Conservation (phyloP, 2,329 filamentous ascomycete genomes). For the Epichloe aotearoae region DNA sequence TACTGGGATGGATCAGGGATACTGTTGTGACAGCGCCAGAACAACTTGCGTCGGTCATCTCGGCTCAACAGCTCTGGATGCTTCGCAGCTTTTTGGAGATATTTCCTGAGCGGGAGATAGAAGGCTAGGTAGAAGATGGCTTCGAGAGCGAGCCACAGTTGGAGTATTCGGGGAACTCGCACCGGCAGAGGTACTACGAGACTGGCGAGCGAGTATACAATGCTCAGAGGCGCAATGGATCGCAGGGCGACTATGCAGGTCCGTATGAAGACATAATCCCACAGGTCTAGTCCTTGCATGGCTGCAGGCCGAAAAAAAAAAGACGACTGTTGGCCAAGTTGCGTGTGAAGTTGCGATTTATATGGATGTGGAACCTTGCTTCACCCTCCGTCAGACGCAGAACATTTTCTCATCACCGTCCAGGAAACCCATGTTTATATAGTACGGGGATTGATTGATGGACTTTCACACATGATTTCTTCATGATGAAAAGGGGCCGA, state of each 20-base stretch:
- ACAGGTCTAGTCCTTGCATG: background rate
- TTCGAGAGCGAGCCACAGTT: conserved; percentile 35
- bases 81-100: conserved; percentile 36
- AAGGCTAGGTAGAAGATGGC: conserved; percentile 38
- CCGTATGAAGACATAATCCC: conserved; percentile 26
- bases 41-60: conserved; percentile 34
- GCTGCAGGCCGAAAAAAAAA: too few species aligned
- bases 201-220: conserved; percentile 28
- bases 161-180: conserved; percentile 19
- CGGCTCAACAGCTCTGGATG: conserved; percentile 32
- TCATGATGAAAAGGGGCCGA: too few species aligned
- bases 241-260: conserved; percentile 33
- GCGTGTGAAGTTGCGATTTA: too few species aligned
- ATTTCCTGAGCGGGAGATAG: conserved; percentile 36
- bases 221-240: conserved; percentile 33
- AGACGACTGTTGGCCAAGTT: too few species aligned
- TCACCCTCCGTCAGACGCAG: too few species aligned
- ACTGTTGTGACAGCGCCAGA: conserved; percentile 35
- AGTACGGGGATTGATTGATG: too few species aligned
- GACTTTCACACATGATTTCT: too few species aligned
- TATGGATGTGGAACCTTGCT: too few species aligned
- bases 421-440: too few species aligned
- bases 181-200: conserved; percentile 11
- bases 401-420: too few species aligned
- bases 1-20: conserved; percentile 40